Evolutionary conservation across 139 green algal species (phyloP).

Genomic region (Micractinium sp.): DNA sequence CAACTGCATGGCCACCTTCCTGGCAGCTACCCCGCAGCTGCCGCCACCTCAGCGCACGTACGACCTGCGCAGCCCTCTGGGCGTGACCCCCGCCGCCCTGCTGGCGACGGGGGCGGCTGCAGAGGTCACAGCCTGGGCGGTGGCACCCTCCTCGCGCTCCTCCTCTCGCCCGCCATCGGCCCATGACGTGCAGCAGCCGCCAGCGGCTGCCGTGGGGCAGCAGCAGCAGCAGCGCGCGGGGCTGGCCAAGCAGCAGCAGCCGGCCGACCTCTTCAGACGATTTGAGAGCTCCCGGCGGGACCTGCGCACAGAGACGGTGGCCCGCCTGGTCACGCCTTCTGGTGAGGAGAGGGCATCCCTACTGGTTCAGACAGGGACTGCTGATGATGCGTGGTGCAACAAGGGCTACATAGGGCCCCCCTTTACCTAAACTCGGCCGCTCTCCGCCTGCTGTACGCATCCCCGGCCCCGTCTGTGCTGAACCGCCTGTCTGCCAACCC

Average conservation of each 20-base stretch:
- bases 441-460: too few relatives aligned
- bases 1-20: constrained; percentile 73
- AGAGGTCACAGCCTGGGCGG: not conserved
- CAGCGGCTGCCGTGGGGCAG: not conserved
- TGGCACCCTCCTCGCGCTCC: not conserved
- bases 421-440: too few relatives aligned
- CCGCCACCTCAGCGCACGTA: constrained; percentile 3
- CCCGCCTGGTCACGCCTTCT: constrained; percentile 26
- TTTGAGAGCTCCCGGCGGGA: constrained; percentile 35
- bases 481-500: not conserved
- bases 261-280: not conserved
- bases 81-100: constrained; percentile 71
- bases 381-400: too few relatives aligned
- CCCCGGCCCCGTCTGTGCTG: not conserved
- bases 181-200: not conserved
- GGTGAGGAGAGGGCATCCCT: too few relatives aligned
- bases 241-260: constrained; percentile 4
- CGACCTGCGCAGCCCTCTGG: constrained; percentile 75
- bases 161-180: too few relatives aligned
- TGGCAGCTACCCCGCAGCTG: constrained; percentile 40
- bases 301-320: constrained; percentile 21
- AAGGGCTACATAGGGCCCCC: too few relatives aligned
- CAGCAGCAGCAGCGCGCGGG: constrained; percentile 23
- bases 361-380: not conserved
- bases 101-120: constrained; percentile 16